Evolutionary conservation across 148 eudicot genomes (phyloP).

Genomic region (Rheum nobile): DNA sequence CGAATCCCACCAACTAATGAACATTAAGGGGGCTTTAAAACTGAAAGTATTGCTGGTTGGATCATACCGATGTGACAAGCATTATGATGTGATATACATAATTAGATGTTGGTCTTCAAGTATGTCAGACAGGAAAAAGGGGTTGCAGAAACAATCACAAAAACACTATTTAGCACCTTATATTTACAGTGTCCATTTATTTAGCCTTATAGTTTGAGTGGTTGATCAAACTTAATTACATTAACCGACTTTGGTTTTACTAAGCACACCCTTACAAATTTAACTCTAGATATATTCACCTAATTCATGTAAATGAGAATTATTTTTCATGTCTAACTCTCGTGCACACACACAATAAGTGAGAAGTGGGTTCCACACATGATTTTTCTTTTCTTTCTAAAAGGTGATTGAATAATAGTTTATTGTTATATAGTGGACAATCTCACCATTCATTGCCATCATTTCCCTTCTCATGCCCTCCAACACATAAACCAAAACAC

Average conservation of each 20-base stretch:
- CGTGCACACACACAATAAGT: constrained; percentile 5
- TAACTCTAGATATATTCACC: neutral
- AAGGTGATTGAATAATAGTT: neutral
- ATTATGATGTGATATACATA: constrained; percentile 1
- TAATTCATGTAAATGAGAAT: neutral
- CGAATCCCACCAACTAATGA: neutral
- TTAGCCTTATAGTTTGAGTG: too few relatives aligned
- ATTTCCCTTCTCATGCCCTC: constrained; percentile 2
- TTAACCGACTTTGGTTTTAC: too few relatives aligned
- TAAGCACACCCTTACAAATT: too few relatives aligned
- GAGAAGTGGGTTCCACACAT: neutral
- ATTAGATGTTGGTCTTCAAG: constrained; percentile 4
- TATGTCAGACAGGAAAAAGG: neutral
- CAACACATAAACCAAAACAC: neutral
- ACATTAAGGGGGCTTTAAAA: neutral
- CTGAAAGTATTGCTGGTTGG: neutral
- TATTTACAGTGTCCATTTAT: neutral
- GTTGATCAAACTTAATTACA: too few relatives aligned
- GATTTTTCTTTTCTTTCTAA: neutral
- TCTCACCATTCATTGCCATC: neutral
- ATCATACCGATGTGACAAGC: constrained; percentile 1
- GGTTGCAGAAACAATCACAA: neutral
- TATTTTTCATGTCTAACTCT: neutral
- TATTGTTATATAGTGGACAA: constrained; percentile 4
- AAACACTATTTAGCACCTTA: neutral